Percentiles rank a stretch among this genome's conserved stretches.
Evolutionary conservation across 805 yeast genomes (phyloP).

Genomic region (Starmerella khaoyaiensis): DNA sequence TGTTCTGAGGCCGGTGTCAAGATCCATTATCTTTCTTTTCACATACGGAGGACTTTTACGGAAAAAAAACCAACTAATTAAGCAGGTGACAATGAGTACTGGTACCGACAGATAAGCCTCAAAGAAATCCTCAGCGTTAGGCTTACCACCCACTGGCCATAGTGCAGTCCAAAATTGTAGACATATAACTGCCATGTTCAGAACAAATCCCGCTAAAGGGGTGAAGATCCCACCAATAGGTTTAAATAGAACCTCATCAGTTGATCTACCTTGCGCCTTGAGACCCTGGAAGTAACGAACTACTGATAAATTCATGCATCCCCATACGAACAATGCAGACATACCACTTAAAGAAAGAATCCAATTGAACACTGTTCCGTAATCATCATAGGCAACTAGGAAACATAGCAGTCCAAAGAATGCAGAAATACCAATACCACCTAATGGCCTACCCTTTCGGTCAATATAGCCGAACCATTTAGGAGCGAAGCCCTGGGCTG

Average conservation of each 20-base stretch:
- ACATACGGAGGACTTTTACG: conserved; percentile 12
- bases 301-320: conserved; percentile 53
- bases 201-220: conserved; percentile 44
- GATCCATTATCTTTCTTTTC: conserved; percentile 13
- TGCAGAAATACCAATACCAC: conserved; percentile 41
- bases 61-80: conserved; percentile 2
- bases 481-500: conserved; percentile 54
- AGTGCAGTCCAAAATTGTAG: conserved; percentile 76
- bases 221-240: conserved; percentile 60
- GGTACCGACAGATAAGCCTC: conserved; percentile 40
- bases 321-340: conserved; percentile 66
- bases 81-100: conserved; percentile 25
- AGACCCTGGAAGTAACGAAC: conserved; percentile 53
- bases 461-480: conserved; percentile 48
- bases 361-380: conserved; percentile 50
- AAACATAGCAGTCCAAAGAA: conserved; percentile 46
- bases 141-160: conserved; percentile 42
- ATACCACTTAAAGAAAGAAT: conserved; percentile 59
- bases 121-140: conserved; percentile 36
- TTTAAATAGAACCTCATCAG: conserved; percentile 51
- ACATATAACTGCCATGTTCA: conserved; percentile 48
- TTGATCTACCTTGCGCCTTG: conserved; percentile 49
- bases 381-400: conserved; percentile 45
- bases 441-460: conserved; percentile 62
- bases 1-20: conserved; percentile 17